Conservation (phyloP, 352 stramenopile species). For the Thalassiosira pacifica region DNA sequence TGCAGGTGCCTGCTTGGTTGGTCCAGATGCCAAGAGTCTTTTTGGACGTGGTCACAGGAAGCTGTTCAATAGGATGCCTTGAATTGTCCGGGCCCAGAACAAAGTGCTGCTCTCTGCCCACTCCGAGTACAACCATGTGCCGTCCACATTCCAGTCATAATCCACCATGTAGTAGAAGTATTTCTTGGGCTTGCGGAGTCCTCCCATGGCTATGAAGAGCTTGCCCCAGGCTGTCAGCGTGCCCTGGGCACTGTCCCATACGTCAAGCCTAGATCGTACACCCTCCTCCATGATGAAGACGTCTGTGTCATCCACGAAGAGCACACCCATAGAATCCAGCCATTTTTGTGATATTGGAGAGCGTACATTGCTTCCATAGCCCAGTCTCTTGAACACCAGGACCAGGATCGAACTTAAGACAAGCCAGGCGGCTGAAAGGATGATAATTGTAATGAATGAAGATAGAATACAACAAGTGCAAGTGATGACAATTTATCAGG, state of each 20-base stretch:
- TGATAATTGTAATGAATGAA: too few species aligned
- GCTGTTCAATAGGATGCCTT: not conserved
- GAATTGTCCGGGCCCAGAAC: constrained; percentile 3
- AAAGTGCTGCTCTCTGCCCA: not conserved
- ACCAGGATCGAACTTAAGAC: not conserved
- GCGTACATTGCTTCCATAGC: not conserved
- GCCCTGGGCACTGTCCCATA: not conserved
- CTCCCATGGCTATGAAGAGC: not conserved
- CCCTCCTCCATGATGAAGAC: not conserved
- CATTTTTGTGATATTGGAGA: not conserved
- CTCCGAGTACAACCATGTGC: constrained; percentile 11
- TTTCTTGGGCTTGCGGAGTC: not conserved
- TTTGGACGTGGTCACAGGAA: constrained; percentile 3
- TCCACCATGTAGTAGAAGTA: constrained; percentile 12
- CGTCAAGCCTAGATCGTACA: not conserved
- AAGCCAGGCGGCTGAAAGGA: constrained; percentile 10
- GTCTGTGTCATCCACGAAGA: constrained; percentile 29
- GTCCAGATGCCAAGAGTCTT: constrained; percentile 33
- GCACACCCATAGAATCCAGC: not conserved
- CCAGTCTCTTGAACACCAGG: not conserved
- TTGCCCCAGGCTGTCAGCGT: not conserved
- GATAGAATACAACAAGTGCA: too few species aligned
- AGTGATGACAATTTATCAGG: too few species aligned
- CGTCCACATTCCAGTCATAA: constrained; percentile 2
- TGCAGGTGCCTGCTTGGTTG: constrained; percentile 16